A percentile compares a stretch with the other conserved stretches of the same genome.
Conservation (phyloP, 208 protist genomes). For the Trypanosoma avium region DNA sequence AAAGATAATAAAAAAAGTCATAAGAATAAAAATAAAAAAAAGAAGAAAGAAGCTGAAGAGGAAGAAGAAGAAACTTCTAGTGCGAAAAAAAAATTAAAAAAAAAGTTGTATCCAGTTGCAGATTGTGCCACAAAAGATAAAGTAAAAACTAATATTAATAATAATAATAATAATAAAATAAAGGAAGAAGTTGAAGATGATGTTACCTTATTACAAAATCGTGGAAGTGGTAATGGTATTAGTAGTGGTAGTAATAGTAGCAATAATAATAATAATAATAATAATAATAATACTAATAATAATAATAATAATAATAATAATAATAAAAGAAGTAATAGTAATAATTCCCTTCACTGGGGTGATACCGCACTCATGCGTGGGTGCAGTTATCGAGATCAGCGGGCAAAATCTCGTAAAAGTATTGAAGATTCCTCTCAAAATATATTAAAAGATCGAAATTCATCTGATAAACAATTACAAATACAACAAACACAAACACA, state of each 20-base stretch:
- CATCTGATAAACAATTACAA: no score
- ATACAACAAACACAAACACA: neutral
- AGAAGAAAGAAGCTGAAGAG: neutral
- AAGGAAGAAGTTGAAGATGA: no score
- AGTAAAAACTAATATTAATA: slow-evolving; percentile 2
- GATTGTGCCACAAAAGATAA: no score
- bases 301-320: neutral
- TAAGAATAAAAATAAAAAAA: neutral
- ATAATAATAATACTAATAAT: neutral
- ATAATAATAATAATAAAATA: slow-evolving; percentile 8
- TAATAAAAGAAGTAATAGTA: neutral
- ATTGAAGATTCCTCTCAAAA: neutral
- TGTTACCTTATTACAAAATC: no score
- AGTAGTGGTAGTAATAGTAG: neutral
- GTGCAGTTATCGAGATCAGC: neutral
- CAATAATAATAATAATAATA: neutral
- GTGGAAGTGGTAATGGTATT: no score
- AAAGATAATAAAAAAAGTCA: neutral
- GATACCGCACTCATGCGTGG: neutral
- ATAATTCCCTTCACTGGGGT: neutral
- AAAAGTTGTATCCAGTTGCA: no score
- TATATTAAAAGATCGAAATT: no score
- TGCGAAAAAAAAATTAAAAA: slow-evolving; percentile 14
- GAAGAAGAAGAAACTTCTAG: neutral
- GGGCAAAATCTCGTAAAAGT: neutral